Percentiles rank a stretch among this genome's conserved stretches.
These are phyloP conservation scores for Alopecurus myosuroides DNA, from an alignment of 176 grass and related monocot species.

Conservation along the genomic window DNA sequence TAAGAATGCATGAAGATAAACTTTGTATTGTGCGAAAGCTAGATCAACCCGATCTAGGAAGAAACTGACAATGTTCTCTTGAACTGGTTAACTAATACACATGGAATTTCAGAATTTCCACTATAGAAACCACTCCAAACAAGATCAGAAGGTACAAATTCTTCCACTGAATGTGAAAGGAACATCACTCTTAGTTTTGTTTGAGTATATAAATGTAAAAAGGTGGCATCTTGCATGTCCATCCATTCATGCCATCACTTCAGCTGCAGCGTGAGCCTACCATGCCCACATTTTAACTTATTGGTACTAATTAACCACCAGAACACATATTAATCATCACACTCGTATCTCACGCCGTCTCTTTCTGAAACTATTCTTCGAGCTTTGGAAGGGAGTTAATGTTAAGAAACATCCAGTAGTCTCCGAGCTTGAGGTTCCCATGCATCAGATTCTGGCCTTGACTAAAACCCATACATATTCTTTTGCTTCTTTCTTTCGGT, in stretches of 20 bases:
- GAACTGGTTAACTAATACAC: not conserved
- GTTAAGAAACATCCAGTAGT: not conserved
- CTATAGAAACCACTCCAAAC: not conserved
- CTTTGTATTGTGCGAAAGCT: not conserved
- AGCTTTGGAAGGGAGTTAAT: slow-evolving; percentile 11
- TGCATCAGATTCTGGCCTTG: slow-evolving; percentile 47
- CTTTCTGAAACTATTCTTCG: slow-evolving; percentile 17
- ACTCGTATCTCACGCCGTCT: not conserved
- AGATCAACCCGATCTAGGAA: not conserved
- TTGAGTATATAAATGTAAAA: slow-evolving; percentile 23
- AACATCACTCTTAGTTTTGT: slow-evolving; percentile 7
- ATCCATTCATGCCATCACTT: slow-evolving; percentile 20
- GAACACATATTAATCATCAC: not conserved
- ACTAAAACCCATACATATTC: slow-evolving; percentile 22
- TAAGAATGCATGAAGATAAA: not conserved
- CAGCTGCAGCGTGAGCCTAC: slow-evolving; percentile 1
- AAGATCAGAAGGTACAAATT: slow-evolving; percentile 41
- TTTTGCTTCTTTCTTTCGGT: slow-evolving; percentile 34
- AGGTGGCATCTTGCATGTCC: not conserved
- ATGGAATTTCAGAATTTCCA: not conserved
- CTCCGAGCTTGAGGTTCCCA: slow-evolving; percentile 14
- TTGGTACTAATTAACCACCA: not conserved
- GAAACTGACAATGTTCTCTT: not conserved
- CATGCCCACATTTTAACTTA: not conserved
- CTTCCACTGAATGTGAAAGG: slow-evolving; percentile 39